Evolutionary conservation across 176 grass and related monocot species (phyloP).

Genomic region (Triticum turgidum): DNA sequence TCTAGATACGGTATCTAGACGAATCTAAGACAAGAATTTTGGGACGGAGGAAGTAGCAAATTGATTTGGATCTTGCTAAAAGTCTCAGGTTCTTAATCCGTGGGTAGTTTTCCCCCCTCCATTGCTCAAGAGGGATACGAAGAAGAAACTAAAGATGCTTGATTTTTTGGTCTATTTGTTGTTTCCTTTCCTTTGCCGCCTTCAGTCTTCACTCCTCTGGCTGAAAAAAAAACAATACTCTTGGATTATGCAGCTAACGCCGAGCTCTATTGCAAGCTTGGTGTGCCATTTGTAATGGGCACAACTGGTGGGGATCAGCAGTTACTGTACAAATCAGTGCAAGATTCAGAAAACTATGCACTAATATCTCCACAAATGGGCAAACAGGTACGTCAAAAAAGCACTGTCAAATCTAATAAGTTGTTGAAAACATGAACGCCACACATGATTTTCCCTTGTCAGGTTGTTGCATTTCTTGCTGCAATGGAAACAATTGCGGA

Average conservation of each 20-base stretch:
- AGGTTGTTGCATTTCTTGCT: slow-evolving; percentile 92
- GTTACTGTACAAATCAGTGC: slow-evolving; percentile 68
- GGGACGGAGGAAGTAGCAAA: background rate
- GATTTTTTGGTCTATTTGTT: background rate
- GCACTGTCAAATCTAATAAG: slow-evolving; percentile 11
- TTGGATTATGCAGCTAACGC: slow-evolving; percentile 58
- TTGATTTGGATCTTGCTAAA: slow-evolving; percentile 7
- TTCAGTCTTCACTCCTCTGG: slow-evolving; percentile 4
- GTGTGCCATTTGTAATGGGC: slow-evolving; percentile 95
- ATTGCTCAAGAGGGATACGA: background rate
- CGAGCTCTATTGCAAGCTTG: slow-evolving; percentile 88
- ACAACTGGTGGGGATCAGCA: slow-evolving; percentile 81
- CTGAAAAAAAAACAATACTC: background rate
- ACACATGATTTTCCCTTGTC: slow-evolving; percentile 13
- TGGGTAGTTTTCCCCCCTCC: background rate
- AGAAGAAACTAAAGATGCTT: background rate
- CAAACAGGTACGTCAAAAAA: slow-evolving; percentile 52
- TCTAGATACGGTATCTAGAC: no score
- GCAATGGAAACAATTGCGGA: slow-evolving; percentile 64
- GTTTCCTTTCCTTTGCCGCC: background rate
- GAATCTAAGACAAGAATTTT: no score
- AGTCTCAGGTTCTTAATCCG: background rate
- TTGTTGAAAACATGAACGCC: slow-evolving; percentile 8
- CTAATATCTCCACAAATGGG: slow-evolving; percentile 97
- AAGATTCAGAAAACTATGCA: slow-evolving; percentile 74